Evolutionary conservation across 306 rosid genomes (phyloP), one percentile per base, ranked within the genome.

Genomic region (Trichosanthes cucumerina): DNA sequence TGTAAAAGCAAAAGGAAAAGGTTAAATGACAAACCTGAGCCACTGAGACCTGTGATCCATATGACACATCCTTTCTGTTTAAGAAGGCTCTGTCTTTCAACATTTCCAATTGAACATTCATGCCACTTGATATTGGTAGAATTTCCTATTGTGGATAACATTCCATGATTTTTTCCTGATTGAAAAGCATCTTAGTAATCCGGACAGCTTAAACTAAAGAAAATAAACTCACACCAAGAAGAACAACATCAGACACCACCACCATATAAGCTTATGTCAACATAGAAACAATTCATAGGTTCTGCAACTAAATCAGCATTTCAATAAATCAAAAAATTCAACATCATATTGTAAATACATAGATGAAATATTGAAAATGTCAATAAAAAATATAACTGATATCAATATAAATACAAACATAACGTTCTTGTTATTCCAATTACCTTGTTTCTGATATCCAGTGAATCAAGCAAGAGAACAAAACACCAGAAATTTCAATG

Each of bases 21-120:
- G 34, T 26, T 75, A 1, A 64, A 39, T 38, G 46, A 34, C 81
- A 75, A 75, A 91, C 96, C 96, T 81, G 96, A 91, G 66, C 93
- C 91, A 47, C 96, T 91, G 72, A 91, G 93, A 76, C 96, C 96
- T 1, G 96, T 91, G 83, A 91, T 81, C 96, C 96, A 91, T 77
- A 91, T 83, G 2, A 89, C 91, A 53, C 96, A 91, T 41, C 96
- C 96, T 75, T 85, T 91, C 68, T 91, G 96, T 44, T 86, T 68
- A 14, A 91, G 90, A 50, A 91, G 79, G 47, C 83, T 84, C 52
- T 88, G 89, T 71, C 89, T 85, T 34, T 88, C 96, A 52, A 36
- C 62, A 70, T 85, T 89, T 70, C 83, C 82, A 70, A 91, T 77
- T 5, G 88, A 81, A 76, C 96, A 91, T 18, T 84, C 82, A 69